Evolutionary conservation across 2,329 filamentous ascomycete species (phyloP).

Genomic region (Rhynchosporium secalis): DNA sequence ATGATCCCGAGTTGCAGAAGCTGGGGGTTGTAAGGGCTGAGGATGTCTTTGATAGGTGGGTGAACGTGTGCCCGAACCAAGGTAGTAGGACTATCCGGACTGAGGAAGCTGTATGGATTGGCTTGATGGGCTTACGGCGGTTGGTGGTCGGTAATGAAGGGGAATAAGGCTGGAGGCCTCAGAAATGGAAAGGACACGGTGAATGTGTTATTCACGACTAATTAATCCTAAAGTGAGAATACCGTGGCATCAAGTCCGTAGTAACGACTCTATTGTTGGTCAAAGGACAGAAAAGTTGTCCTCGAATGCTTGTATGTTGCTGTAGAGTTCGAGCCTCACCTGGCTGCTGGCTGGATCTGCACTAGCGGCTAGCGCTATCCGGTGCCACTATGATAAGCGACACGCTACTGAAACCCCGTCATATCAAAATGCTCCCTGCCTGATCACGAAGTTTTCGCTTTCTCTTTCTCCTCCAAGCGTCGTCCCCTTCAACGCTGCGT

Average conservation of each 20-base stretch:
- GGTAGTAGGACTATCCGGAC: conserved; percentile 81
- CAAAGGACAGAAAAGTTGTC: too few relatives aligned
- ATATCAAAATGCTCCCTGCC: not conserved
- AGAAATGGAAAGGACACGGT: too few relatives aligned
- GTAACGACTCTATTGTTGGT: too few relatives aligned
- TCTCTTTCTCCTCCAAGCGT: conserved; percentile 57
- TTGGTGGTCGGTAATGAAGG: conserved; percentile 44
- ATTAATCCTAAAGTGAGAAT: too few relatives aligned
- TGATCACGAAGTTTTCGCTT: conserved; percentile 27
- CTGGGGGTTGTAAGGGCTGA: conserved; percentile 61
- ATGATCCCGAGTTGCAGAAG: conserved; percentile 55
- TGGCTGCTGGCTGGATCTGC: too few relatives aligned
- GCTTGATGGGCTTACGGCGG: conserved; percentile 65
- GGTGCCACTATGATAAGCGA: not conserved
- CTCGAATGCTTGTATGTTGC: too few relatives aligned
- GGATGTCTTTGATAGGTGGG: conserved; percentile 80
- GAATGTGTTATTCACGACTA: too few relatives aligned
- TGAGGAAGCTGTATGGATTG: conserved; percentile 80
- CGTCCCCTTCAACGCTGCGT: conserved; percentile 90
- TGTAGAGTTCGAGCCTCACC: too few relatives aligned
- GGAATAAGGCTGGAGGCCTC: not conserved
- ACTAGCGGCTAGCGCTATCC: not conserved
- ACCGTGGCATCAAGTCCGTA: too few relatives aligned
- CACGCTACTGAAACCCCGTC: conserved; percentile 2
- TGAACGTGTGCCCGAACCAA: conserved; percentile 78